Conservation (phyloP, 1,284 basidiomycete species). For the Peniophora sp. region DNA sequence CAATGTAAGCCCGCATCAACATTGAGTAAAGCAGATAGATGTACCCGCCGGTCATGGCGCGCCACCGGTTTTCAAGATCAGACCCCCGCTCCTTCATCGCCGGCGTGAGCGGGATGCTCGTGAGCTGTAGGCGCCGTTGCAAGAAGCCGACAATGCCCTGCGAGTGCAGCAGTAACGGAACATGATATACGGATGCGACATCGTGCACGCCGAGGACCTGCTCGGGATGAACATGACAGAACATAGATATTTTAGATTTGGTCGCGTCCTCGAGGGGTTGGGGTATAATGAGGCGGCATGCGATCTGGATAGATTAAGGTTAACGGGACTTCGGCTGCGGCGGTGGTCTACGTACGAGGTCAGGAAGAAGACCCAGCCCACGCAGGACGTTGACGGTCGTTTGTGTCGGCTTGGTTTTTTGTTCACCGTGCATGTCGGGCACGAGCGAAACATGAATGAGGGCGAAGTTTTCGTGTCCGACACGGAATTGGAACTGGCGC, state of each 20-base stretch:
- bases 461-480: conserved; percentile 96
- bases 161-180: conserved; percentile 86
- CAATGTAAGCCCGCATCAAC: neutral
- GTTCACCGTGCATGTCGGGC: conserved; percentile 96
- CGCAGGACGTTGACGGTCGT: conserved; percentile 93
- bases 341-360: conserved; percentile 57
- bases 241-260: conserved; percentile 98
- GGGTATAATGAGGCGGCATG: conserved; percentile 75
- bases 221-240: conserved; percentile 91
- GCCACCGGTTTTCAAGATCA: conserved; percentile 72
- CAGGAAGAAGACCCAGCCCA: conserved; percentile 89
- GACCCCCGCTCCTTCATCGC: conserved; percentile 58
- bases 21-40: conserved; percentile 11
- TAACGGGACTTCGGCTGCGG: neutral
- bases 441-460: conserved; percentile 98
- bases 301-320: conserved; percentile 54
- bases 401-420: conserved; percentile 99
- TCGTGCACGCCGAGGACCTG: conserved; percentile 98
- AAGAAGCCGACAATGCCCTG: conserved; percentile 91
- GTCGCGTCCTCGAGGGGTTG: conserved; percentile 76
- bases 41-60: conserved; percentile 72
- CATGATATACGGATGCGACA: conserved; percentile 95
- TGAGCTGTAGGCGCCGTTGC: conserved; percentile 73
- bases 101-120: conserved; percentile 46
- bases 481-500: conserved; percentile 99